Conservation (phyloP, 2,329 filamentous ascomycete species). For the Xylaria digitata region DNA sequence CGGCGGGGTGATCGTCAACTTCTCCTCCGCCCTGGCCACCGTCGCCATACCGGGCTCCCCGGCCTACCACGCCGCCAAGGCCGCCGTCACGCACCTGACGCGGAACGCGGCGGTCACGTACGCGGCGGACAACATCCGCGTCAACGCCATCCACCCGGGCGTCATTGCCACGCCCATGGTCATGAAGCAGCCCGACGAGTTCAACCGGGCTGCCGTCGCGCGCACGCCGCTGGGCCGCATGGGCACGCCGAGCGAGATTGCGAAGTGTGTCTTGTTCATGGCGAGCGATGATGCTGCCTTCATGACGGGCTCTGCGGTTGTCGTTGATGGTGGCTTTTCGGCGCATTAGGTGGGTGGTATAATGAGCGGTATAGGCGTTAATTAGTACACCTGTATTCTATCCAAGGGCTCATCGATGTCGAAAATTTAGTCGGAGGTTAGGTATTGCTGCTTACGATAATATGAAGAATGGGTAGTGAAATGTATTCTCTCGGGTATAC, state of each 20-base stretch:
- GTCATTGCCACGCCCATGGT: not conserved
- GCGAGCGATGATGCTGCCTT: constrained; percentile 14
- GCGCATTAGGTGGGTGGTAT: not conserved
- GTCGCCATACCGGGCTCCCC: not conserved
- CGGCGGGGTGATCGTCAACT: constrained; percentile 17
- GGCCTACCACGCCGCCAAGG: constrained; percentile 18
- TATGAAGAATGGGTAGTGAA: too few species aligned
- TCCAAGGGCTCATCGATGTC: not conserved
- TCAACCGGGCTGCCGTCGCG: not conserved
- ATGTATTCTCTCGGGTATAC: too few species aligned
- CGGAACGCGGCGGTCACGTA: constrained; percentile 14
- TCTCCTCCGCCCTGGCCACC: not conserved
- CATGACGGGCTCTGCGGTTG: constrained; percentile 15
- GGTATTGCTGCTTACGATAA: too few species aligned
- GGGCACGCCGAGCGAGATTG: constrained; percentile 5
- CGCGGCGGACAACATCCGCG: constrained; percentile 12
- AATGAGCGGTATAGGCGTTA: too few species aligned
- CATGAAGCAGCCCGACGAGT: not conserved
- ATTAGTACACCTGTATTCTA: not conserved
- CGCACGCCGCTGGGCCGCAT: constrained; percentile 9
- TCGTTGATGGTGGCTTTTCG: constrained; percentile 17
- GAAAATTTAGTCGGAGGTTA: too few species aligned
- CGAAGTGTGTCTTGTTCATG: constrained; percentile 22
- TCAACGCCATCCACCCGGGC: constrained; percentile 15
- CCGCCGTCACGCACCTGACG: constrained; percentile 15